Base-by-base conservation (phyloP, 1,139 yeast species). In the Hansenula lynferdii region DNA sequence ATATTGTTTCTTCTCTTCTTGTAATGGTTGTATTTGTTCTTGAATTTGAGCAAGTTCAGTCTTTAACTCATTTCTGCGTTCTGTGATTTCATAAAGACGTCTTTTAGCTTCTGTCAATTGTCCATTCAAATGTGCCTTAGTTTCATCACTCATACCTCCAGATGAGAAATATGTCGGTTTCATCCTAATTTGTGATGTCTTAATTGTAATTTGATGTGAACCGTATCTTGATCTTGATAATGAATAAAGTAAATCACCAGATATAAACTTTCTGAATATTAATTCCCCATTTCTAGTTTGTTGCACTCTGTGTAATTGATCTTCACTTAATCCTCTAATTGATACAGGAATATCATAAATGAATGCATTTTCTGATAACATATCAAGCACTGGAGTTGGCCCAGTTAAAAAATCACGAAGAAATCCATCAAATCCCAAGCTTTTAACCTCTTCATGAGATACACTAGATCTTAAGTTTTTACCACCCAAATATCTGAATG, bases 381-480 rank as follows among this genome's bases (percentile, higher is more conserved):
- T 86, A 39, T 72, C 69, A 35, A 87, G 56, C 1, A 92, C 95
- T n/a, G 75, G 73, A 9, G 61, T 56, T 1, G 96, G 96, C 0
- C 96, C 98, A 1, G 64, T 62, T 2, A 92, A 54, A 44, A 77
- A 77, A 51, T 92, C 97, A 2, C 77, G 62, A 27, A 89, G 53
- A 51, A 75, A 85, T 0, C 96, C 94, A 43, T 85, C 96, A 58
- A 92, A 86, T 0, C 96, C 96, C 21, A 64, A 58, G 1, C 48
- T 34, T 26, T 48, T 53, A 6, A 89, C 50, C 30, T 64, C 57
- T 8, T 64, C 69, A 8, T 44, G 45, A 0, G 69, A 39, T 16
- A 68, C 40, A 6, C 62, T 62, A 3, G 58, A 60, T 4, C 45
- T 39, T 16, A 60, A 42, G 1, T 48, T 40, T 7, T 50, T 49